Evolutionary conservation across 768 basidiomycete species (phyloP), one percentile per base, ranked within the genome.

Genomic region (Lactarius hatsudake): DNA sequence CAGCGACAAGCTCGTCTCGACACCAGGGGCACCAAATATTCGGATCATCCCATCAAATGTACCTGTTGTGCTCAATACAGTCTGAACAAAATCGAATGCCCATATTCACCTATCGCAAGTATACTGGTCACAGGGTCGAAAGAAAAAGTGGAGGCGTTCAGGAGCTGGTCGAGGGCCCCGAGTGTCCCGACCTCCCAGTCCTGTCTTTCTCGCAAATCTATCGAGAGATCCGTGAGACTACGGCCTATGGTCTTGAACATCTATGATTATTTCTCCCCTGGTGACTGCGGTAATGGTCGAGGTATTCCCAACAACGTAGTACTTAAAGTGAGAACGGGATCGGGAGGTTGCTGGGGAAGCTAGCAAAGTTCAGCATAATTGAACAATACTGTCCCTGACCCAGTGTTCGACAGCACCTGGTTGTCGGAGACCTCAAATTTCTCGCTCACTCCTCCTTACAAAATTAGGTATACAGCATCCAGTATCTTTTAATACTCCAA

Each of bases 21-120:
- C 89, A 4, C 88, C 85, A 3, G 87, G 83, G 6, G 84, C 81
- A 2, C 94, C 94, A 69, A 87, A 84, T 30, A 94, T 70, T 64
- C 87, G 80, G 40, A 95, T 81, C 1, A 74, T 64, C 0, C 94
- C 93, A n/a, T 76, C 73, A 5, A 81, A 75, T 0, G 91, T 92
- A 2, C 90, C 93, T 89, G 60, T 28, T 9, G 20, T 43, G 45
- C 32, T 57, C 61, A 58, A 54, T 61, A 56, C 51, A 10, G 5
- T 63, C 23, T 26, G 12, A 18, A 20, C 48, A 40, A 2, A 23
- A 20, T 34, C 15, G 7, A 23, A 13, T 10, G 12, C 6, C 13
- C 26, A n/a, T 38, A 67, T 78, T 43, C 74, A 87, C 87, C 87
- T 59, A 84, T 72, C 38, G 86, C 88, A n/a, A 91, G 78, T 26